Evolutionary conservation across 2,329 filamentous ascomycete genomes (phyloP).

Genomic region (Aspergillus sp.): DNA sequence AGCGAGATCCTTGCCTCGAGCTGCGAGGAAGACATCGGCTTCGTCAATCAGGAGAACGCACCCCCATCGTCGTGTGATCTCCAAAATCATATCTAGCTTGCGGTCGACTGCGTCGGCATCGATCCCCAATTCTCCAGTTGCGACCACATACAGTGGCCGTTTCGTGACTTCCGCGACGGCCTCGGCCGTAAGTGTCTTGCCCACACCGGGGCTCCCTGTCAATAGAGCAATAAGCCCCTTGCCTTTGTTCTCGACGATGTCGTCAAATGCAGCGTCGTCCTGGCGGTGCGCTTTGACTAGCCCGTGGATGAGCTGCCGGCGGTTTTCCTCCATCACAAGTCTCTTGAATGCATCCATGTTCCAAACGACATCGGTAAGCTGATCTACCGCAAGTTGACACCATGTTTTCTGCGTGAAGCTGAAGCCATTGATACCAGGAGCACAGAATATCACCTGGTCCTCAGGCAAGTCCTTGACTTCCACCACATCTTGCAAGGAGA

Average conservation of each 20-base stretch:
- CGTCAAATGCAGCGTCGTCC: slow-evolving; percentile 2
- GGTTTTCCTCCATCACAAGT: slow-evolving; percentile 4
- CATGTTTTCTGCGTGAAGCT: neutral
- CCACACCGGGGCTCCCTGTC: slow-evolving; percentile 4
- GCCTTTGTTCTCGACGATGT: slow-evolving; percentile 3
- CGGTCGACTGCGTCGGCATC: neutral
- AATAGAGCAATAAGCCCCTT: slow-evolving; percentile 2
- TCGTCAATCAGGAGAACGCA: slow-evolving; percentile 1
- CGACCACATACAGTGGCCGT: neutral
- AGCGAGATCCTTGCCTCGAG: slow-evolving; percentile 9
- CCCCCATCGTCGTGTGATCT: neutral
- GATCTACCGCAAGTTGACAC: slow-evolving; percentile 2
- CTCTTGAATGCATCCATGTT: slow-evolving; percentile 2
- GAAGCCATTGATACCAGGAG: slow-evolving; percentile 1
- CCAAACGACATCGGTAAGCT: slow-evolving; percentile 4
- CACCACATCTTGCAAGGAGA: neutral
- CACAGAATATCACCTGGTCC: slow-evolving; percentile 5
- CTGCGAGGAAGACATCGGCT: neutral
- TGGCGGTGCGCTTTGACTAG: neutral
- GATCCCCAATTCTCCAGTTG: neutral
- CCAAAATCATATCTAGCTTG: neutral
- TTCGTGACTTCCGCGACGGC: slow-evolving; percentile 6
- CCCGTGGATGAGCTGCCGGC: slow-evolving; percentile 2
- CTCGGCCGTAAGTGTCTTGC: slow-evolving; percentile 8
- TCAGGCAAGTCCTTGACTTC: neutral